A percentile compares a stretch with the other conserved stretches of the same genome.
phyloP scores from a whole-genome alignment of 331 rosid genomes.

The Malus hybrid region DNA sequence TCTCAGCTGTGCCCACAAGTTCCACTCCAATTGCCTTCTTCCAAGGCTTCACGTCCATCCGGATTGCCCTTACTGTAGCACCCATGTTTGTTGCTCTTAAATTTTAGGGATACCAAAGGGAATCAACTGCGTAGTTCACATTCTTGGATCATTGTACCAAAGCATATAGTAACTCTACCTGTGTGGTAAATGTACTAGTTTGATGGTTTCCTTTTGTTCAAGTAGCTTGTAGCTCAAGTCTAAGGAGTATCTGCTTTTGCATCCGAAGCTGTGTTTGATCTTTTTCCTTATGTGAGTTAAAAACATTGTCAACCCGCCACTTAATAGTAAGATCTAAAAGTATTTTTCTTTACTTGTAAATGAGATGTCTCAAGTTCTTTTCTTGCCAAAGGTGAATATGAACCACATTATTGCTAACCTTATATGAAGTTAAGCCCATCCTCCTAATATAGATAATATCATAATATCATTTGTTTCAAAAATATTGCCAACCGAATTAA shows the following conservation, averaged over 20 bases:
- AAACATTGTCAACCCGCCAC: no score
- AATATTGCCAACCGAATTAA: no score
- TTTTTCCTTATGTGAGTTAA: no score
- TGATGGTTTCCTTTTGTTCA: background rate
- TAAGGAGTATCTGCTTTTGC: no score
- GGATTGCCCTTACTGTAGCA: background rate
- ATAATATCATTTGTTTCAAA: no score
- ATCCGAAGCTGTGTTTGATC: no score
- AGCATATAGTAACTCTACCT: background rate
- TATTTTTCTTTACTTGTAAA: no score
- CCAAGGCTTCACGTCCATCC: background rate
- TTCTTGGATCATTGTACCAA: background rate
- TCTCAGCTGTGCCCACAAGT: background rate
- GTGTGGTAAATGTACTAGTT: background rate
- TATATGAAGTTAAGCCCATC: rapidly evolving
- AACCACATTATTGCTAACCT: no score
- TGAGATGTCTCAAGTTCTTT: no score
- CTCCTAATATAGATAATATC: no score
- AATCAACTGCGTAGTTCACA: background rate
- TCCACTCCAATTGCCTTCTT: background rate
- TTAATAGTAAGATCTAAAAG: no score
- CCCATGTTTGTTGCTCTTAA: background rate
- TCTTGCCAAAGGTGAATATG: no score
- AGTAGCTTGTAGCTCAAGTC: background rate
- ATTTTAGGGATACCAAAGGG: background rate